These are phyloP conservation scores for Annulohypoxylon stygium DNA, from an alignment of 495 filamentous ascomycete genomes.

Conservation along the genomic window DNA sequence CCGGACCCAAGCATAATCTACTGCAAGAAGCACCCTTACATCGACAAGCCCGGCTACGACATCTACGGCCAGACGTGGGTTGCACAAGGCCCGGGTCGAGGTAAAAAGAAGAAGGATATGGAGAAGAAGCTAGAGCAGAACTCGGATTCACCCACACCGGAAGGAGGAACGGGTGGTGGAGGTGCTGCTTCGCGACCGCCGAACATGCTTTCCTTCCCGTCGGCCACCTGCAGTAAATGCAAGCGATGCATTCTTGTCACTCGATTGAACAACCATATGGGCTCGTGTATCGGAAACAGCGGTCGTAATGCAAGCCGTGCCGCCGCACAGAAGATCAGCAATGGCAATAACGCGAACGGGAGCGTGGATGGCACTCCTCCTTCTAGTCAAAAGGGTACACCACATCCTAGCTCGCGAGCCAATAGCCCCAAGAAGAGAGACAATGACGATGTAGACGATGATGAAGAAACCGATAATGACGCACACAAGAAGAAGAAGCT, in stretches of 20 bases:
- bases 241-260: slow-evolving; percentile 67
- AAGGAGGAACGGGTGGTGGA: slow-evolving; percentile 54
- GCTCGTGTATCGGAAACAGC: slow-evolving; percentile 81
- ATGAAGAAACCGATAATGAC: slow-evolving; percentile 63
- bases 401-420: slow-evolving; percentile 62
- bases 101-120: slow-evolving; percentile 72
- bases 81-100: slow-evolving; percentile 63
- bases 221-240: slow-evolving; percentile 66
- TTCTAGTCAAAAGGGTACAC: slow-evolving; percentile 71
- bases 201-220: slow-evolving; percentile 73
- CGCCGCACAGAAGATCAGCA: slow-evolving; percentile 67
- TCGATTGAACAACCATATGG: slow-evolving; percentile 79
- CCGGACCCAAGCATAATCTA: slow-evolving; percentile 75
- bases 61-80: slow-evolving; percentile 84
- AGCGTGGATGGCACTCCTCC: slow-evolving; percentile 67
- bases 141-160: slow-evolving; percentile 65
- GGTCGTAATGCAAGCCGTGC: slow-evolving; percentile 75
- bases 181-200: slow-evolving; percentile 58
- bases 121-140: slow-evolving; percentile 67
- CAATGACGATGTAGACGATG: slow-evolving; percentile 63
- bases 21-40: slow-evolving; percentile 81
- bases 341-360: slow-evolving; percentile 61
- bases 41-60: slow-evolving; percentile 79
- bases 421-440: slow-evolving; percentile 66
- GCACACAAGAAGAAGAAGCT: slow-evolving; percentile 66